Conservation (phyloP, 1,284 basidiomycete species). For the Inonotus obliquus region DNA sequence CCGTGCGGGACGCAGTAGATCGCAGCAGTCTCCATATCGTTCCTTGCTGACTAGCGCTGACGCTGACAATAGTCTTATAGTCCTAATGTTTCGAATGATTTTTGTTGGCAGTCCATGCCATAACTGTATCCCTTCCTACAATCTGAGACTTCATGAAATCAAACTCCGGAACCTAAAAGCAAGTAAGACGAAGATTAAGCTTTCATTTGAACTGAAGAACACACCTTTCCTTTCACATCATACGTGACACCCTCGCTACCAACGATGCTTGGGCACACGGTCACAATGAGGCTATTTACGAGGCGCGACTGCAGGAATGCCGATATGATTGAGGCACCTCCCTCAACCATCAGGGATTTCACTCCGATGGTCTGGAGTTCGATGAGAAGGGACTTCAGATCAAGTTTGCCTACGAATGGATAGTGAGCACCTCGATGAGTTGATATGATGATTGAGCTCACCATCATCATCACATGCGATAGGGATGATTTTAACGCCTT, state of each 20-base stretch:
- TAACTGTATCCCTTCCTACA: slow-evolving; percentile 40
- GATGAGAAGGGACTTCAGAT: background rate
- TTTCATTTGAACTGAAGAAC: slow-evolving; percentile 5
- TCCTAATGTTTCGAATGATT: background rate
- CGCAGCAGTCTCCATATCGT: background rate
- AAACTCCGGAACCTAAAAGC: slow-evolving; percentile 29
- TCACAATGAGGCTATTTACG: slow-evolving; percentile 76
- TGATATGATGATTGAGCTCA: slow-evolving; percentile 6
- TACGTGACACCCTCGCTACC: slow-evolving; percentile 71
- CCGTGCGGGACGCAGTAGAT: background rate
- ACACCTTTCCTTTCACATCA: slow-evolving; percentile 21
- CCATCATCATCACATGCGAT: slow-evolving; percentile 32
- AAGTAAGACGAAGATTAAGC: slow-evolving; percentile 4
- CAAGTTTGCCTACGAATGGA: slow-evolving; percentile 12
- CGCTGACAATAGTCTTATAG: no score
- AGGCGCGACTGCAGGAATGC: slow-evolving; percentile 59
- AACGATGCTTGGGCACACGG: slow-evolving; percentile 78
- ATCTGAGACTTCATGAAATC: slow-evolving; percentile 31
- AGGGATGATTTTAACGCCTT: slow-evolving; percentile 52
- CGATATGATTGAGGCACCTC: slow-evolving; percentile 80
- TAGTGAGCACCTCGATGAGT: slow-evolving; percentile 26
- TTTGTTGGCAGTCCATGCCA: slow-evolving; percentile 23
- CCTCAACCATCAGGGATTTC: slow-evolving; percentile 89
- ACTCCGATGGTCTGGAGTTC: slow-evolving; percentile 40
- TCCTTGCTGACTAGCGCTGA: background rate